Conservation (phyloP, 164 flowering plant species). For the Dillenia turbinata region DNA sequence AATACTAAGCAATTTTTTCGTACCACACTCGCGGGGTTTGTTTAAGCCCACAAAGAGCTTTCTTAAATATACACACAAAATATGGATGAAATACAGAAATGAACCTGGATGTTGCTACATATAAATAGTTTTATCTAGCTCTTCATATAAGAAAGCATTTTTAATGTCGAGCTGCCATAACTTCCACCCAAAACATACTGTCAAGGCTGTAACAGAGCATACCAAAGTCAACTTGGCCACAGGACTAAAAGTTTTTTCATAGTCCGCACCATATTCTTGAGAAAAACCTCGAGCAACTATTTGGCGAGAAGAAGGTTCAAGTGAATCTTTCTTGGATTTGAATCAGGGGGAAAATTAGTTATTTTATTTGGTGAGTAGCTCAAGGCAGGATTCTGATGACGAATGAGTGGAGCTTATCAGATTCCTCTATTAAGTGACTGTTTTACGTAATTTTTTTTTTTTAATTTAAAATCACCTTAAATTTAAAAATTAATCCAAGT, state of each 20-base stretch:
- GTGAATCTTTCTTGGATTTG: too few relatives aligned
- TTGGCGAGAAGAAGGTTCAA: too few relatives aligned
- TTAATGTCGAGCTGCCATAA: not conserved
- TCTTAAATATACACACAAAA: not conserved
- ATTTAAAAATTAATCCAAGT: too few relatives aligned
- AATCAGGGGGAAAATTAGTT: too few relatives aligned
- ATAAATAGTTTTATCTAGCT: not conserved
- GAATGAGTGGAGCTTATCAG: too few relatives aligned
- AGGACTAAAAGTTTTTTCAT: not conserved
- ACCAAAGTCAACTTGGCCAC: not conserved
- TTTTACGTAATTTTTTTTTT: too few relatives aligned
- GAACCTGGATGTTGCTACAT: too few relatives aligned
- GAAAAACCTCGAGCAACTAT: not conserved
- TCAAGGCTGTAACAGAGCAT: not conserved
- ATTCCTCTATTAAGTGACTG: too few relatives aligned
- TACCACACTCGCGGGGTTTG: not conserved
- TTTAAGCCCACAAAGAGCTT: not conserved
- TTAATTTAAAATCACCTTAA: too few relatives aligned
- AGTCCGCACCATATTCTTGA: not conserved
- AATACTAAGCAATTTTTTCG: not conserved
- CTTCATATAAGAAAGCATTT: slow-evolving; percentile 2
- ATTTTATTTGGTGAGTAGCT: too few relatives aligned
- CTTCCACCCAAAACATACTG: not conserved
- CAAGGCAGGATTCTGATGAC: too few relatives aligned
- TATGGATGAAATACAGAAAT: too few relatives aligned